Evolutionary conservation across 148 eudicot genomes (phyloP), one percentile per base, ranked within the genome.

Genomic region (Cornus florida): DNA sequence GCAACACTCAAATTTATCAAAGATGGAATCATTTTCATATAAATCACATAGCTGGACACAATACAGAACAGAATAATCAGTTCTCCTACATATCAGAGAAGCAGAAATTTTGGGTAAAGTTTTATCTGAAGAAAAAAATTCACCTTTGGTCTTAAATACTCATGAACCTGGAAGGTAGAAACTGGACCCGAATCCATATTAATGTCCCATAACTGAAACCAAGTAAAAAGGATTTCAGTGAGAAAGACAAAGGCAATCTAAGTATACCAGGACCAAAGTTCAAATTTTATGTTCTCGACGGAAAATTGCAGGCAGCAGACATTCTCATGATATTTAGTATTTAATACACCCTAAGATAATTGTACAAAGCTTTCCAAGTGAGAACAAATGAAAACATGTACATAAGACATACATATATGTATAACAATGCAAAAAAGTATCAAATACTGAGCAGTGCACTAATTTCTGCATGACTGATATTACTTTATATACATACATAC

Each of bases 181-280:
- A 96, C 94, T 70, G 99, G 97, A 77, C 99, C 99, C 67, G 99
- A 94, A 88, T 94, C 98, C 98, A 96, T 96, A 83, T 96, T 96
- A 78, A 96, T 92, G 77, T 96, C 98, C 99, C 99, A 96, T 80
- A 96, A 87, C 99, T 96, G 89, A 84, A 87, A 88, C 75, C 71
- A 81, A 56, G 72, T 53, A 74, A 74, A 73, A 59, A 13, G n/a
- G 53, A 70, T 50, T 64, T 76, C 76, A 81, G 72, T 35, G 16
- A 48, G 57, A 17, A 75, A 10, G 32, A 23, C 43, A 28, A 48
- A 65, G 28, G 3, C 28, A 32, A 46, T 14, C 67, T 19, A 73
- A 39, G 35, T 17, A 24, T 8, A 66, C n/a, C 2, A 23, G 70
- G 24, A 41, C 13, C 23, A 35, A 4, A 57, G 74, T 38, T 50